Evolutionary conservation across 768 basidiomycete species (phyloP).

Genomic region (Goffeauzyma gilvescens): DNA sequence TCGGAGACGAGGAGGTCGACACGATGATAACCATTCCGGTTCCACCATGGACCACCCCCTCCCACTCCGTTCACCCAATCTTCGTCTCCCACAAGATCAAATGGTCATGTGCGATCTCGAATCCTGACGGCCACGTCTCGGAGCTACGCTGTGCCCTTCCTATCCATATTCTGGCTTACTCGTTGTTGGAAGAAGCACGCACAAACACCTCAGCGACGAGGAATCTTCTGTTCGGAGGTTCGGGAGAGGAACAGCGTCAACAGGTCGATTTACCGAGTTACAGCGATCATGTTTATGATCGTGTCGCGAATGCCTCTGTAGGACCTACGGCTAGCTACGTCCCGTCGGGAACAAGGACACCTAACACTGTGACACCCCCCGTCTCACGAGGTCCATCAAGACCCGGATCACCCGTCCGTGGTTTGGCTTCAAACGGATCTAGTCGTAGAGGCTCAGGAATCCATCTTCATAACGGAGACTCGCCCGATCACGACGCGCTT

Average conservation of each 20-base stretch:
- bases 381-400: slow-evolving; percentile 9
- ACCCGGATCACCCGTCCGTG: slow-evolving; percentile 12
- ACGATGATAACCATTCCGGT: slow-evolving; percentile 45
- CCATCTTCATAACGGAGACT: not conserved
- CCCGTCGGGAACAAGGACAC: slow-evolving; percentile 5
- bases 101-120: slow-evolving; percentile 50
- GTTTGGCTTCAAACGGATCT: not conserved
- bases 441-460: too few species aligned
- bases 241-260: slow-evolving; percentile 39
- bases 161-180: slow-evolving; percentile 57
- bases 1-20: slow-evolving; percentile 35
- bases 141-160: slow-evolving; percentile 90
- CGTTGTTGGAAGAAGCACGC: slow-evolving; percentile 56
- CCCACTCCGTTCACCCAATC: slow-evolving; percentile 58
- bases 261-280: slow-evolving; percentile 71
- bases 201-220: slow-evolving; percentile 55
- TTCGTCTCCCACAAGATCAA: slow-evolving; percentile 51
- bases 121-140: slow-evolving; percentile 76
- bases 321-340: slow-evolving; percentile 9
- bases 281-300: slow-evolving; percentile 68
- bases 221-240: slow-evolving; percentile 44
- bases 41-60: slow-evolving; percentile 46
- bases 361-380: slow-evolving; percentile 8
- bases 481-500: slow-evolving; percentile 2
- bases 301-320: slow-evolving; percentile 37